phyloP scores from a whole-genome alignment of 257 asterid genomes.

The Solanum verrucosum region DNA sequence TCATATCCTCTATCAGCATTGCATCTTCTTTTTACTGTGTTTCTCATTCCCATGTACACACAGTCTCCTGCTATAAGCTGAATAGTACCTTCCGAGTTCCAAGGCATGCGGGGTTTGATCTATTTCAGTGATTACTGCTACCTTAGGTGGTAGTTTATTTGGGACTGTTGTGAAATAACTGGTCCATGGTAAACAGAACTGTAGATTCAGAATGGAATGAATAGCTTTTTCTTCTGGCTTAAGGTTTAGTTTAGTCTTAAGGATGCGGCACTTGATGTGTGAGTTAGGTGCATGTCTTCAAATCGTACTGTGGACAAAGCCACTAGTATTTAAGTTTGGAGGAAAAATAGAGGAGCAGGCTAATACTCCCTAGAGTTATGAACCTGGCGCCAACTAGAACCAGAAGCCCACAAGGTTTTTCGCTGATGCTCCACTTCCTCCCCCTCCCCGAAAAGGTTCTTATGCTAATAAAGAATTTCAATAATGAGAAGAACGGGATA shows the following conservation, averaged over 20 bases:
- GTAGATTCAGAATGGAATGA: background rate
- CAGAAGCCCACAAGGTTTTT: background rate
- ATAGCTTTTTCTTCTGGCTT: background rate
- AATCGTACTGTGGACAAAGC: background rate
- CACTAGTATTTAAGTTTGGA: background rate
- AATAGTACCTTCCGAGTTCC: background rate
- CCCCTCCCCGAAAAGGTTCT: background rate
- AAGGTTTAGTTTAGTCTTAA: background rate
- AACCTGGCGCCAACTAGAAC: background rate
- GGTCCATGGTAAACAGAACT: background rate
- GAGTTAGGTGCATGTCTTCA: background rate
- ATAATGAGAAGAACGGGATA: background rate
- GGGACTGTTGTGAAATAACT: background rate
- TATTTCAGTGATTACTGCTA: background rate
- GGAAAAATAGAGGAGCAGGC: background rate
- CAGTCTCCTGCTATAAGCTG: background rate
- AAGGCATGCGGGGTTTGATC: background rate
- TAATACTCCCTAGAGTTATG: background rate
- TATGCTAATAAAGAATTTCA: background rate
- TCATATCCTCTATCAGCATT: background rate
- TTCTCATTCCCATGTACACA: background rate
- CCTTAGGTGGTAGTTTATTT: background rate
- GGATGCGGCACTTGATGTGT: background rate
- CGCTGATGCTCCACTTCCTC: background rate
- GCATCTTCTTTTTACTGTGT: background rate